Evolutionary conservation across 345 rosid species (phyloP).

Genomic region (Iberis pinnata): DNA sequence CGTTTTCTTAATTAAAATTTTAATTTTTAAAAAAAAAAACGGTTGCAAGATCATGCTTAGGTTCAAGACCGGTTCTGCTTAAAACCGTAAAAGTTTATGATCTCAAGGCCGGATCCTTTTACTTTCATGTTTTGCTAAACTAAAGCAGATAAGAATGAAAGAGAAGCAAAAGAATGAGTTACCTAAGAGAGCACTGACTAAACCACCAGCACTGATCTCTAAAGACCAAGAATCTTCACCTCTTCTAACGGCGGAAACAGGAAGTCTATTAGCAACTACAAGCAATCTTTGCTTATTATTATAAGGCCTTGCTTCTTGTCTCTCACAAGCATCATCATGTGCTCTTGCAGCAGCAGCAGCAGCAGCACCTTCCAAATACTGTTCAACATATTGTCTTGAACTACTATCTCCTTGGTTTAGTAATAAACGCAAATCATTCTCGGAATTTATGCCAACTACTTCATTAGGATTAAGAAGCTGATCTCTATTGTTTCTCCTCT

Average conservation of each 20-base stretch:
- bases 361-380: conserved; percentile 58
- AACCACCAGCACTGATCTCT: conserved; percentile 96
- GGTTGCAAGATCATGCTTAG: too few species aligned
- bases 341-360: conserved; percentile 50
- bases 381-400: conserved; percentile 47
- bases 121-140: too few species aligned
- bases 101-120: too few species aligned
- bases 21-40: too few species aligned
- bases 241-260: conserved; percentile 92
- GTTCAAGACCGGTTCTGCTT: too few species aligned
- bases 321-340: conserved; percentile 45
- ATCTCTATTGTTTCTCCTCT: conserved; percentile 48
- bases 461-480: conserved; percentile 53
- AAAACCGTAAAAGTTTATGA: too few species aligned
- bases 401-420: conserved; percentile 47
- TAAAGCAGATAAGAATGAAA: too few species aligned
- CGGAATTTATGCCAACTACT: conserved; percentile 39
- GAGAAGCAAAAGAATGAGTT: conserved; percentile 12
- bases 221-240: conserved; percentile 94
- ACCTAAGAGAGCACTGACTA: conserved; percentile 95
- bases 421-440: conserved; percentile 44
- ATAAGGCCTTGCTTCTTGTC: conserved; percentile 58
- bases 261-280: conserved; percentile 97
- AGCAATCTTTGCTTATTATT: conserved; percentile 66
- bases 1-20: too few species aligned